Percentiles rank a stretch among this genome's conserved stretches.
These are phyloP conservation scores for Phtheirospermum japonicum DNA, from an alignment of 257 asterid genomes.

Conservation along the genomic window DNA sequence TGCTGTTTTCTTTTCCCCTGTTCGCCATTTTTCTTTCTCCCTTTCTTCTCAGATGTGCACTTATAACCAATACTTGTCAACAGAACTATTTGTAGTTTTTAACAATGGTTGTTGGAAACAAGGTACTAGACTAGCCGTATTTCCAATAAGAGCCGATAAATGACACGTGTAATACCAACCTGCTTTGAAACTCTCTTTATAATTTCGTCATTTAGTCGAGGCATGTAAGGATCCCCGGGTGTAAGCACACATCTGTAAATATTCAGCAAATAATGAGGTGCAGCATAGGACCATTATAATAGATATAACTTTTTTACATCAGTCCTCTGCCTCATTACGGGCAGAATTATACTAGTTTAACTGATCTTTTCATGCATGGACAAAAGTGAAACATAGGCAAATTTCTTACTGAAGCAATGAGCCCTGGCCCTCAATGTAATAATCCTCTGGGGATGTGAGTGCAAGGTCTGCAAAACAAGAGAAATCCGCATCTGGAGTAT, in stretches of 20 bases:
- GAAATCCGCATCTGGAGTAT: conserved; percentile 92
- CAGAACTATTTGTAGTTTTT: too few species aligned
- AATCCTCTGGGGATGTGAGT: conserved; percentile 79
- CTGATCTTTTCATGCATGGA: background rate
- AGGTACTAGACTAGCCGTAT: too few species aligned
- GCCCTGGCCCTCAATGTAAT: conserved; percentile 84
- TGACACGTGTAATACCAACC: conserved; percentile 37
- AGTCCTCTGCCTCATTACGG: conserved; percentile 15
- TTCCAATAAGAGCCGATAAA: too few species aligned
- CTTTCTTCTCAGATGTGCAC: too few species aligned
- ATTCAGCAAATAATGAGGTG: conserved; percentile 18
- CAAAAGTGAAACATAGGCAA: conserved; percentile 12
- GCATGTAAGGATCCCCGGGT: conserved; percentile 99
- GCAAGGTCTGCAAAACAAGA: conserved; percentile 95
- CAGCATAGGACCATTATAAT: conserved; percentile 18
- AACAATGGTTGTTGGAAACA: too few species aligned
- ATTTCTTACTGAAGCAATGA: conserved; percentile 86
- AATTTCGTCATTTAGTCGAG: conserved; percentile 80
- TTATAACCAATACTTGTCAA: too few species aligned
- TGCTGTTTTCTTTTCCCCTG: too few species aligned
- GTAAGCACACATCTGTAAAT: conserved; percentile 85
- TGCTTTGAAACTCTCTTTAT: conserved; percentile 84
- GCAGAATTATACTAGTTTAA: conserved; percentile 16
- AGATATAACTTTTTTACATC: background rate
- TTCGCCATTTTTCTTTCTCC: too few species aligned